Base-by-base conservation (phyloP, 768 basidiomycete species). In the Suillus hirtellus region DNA sequence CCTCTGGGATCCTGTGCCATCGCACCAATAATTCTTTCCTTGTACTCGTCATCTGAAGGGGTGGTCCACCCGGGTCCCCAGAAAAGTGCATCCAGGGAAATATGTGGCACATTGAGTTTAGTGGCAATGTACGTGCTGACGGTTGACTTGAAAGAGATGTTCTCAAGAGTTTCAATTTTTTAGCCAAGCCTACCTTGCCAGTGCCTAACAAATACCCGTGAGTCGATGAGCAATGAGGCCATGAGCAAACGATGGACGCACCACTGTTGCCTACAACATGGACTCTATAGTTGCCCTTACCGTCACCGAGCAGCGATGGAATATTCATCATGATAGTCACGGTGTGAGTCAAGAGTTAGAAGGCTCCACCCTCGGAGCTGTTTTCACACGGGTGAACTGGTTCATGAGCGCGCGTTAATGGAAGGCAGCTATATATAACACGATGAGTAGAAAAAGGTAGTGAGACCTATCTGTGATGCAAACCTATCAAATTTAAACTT, bases 231-330 rank as follows among this genome's bases (percentile, higher is more conserved):
- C 24, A 9, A 60, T 59, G 64, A 53, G 35, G 63, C 14, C 8
- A 42, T 14, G 44, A 49, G 35, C 31, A 42, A 37, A 50, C 44
- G 7, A 40, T 24, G 42, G 53, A 63, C 80, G 50, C 73, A 84
- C 85, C 84, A 65, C 79, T 79, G 65, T 88, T 87, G 49, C 86
- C 86, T 15, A 82, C 69, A 10, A 87, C 60, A 52, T 78, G 76
- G 53, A 87, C 72, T 62, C 77, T 80, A 65, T 82, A 86, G 17
- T 65, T 68, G 3, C 85, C 84, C n/a, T 76, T 40, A 31, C 64
- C 75, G 64, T 86, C 82, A 27, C 85, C 83, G 35, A 77, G 64
- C 17, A 78, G 73, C 65, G 76, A 75, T n/a, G 77, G 66, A 8
- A 62, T 54, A 42, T 19, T 27, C 56, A 58, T 31, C 31, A 31